Evolutionary conservation across 495 filamentous ascomycete species (phyloP).

Genomic region (Hapsidospora chrysogenum): DNA sequence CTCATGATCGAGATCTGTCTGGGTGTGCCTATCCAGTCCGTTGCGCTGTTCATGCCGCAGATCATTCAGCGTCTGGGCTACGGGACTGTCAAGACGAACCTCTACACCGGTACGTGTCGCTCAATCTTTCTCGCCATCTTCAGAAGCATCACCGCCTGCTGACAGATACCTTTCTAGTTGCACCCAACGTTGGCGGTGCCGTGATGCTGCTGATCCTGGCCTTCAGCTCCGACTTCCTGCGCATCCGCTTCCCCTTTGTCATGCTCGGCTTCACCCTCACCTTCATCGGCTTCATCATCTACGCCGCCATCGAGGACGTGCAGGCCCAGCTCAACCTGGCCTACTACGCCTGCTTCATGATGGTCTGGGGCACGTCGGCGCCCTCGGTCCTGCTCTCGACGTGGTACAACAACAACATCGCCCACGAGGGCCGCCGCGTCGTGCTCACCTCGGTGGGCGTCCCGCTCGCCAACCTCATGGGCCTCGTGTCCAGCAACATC

Average conservation of each 20-base stretch:
- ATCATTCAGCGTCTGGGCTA: slow-evolving; percentile 51
- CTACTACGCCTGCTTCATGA: slow-evolving; percentile 70
- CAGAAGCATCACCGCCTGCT: no score
- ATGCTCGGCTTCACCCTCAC: slow-evolving; percentile 57
- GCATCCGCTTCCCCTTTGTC: slow-evolving; percentile 59
- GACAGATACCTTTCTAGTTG: no score
- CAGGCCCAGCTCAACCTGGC: slow-evolving; percentile 39
- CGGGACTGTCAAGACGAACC: slow-evolving; percentile 50
- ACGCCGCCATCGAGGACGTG: slow-evolving; percentile 46
- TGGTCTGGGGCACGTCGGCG: slow-evolving; percentile 56
- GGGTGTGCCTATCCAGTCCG: slow-evolving; percentile 58
- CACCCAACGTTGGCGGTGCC: slow-evolving; percentile 52
- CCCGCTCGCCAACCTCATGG: slow-evolving; percentile 69
- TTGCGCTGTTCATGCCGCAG: slow-evolving; percentile 56
- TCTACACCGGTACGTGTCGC: no score
- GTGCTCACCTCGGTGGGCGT: slow-evolving; percentile 58
- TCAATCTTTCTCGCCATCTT: no score
- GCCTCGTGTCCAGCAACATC: slow-evolving; percentile 54
- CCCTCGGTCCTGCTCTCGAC: slow-evolving; percentile 37
- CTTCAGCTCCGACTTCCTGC: slow-evolving; percentile 44
- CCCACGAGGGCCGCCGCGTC: slow-evolving; percentile 56
- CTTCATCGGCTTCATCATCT: slow-evolving; percentile 62
- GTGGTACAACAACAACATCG: slow-evolving; percentile 72
- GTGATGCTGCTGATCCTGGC: slow-evolving; percentile 53
- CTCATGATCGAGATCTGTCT: slow-evolving; percentile 57